Base-by-base conservation (phyloP, 2,329 filamentous ascomycete species). In the Gnomoniopsis smithogilvyi region DNA sequence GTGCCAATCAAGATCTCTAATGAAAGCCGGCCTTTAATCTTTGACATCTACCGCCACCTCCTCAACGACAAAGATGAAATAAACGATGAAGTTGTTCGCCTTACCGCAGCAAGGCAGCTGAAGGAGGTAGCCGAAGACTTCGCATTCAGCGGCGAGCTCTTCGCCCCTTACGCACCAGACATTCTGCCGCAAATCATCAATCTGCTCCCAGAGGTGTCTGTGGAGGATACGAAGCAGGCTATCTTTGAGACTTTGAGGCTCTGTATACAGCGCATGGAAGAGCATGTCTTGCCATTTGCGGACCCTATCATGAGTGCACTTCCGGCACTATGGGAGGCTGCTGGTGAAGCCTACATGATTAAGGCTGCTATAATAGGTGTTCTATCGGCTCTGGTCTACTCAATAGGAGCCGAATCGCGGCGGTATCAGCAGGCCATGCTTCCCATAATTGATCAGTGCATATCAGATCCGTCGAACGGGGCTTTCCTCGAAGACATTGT, bases 321-420 rank as follows among this genome's bases (percentile, higher is more conserved):
- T 7, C 93, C 94, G 0, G 80, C 81, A 3, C 80, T 98, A 0
- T 99, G 95, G 95, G 87, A 91, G 61, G 85, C 88, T 54, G 92
- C 91, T 2, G 91, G 88, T 0, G 74, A 78, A 2, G 91, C 95
- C 68, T 91, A 92, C 73, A 85, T 98, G 72, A 90, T 97, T 80
- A 98, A 98, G 73, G 93, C 97, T 73, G 87, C 92, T 1, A 92
- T 98, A 54, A 82, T 98, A 59, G 91, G 90, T 2, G 89, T 98
- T 43, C 85, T 98, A 54, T 82, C 91, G 1, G 88, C 92, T 2
- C 80, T 99, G 15, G 90, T 96, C n/a, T 87, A 87, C 69, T 90
- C 93, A 1, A 90, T 98, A 84, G 91, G 89, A 60, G 81, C 84
- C 14, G 83, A 89, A 11, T 95, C 92, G 4, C 82, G 88, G 62